Evolutionary conservation across 2,329 filamentous ascomycete genomes (phyloP), one percentile per base, ranked within the genome.

Genomic region (Helotiales sp.): DNA sequence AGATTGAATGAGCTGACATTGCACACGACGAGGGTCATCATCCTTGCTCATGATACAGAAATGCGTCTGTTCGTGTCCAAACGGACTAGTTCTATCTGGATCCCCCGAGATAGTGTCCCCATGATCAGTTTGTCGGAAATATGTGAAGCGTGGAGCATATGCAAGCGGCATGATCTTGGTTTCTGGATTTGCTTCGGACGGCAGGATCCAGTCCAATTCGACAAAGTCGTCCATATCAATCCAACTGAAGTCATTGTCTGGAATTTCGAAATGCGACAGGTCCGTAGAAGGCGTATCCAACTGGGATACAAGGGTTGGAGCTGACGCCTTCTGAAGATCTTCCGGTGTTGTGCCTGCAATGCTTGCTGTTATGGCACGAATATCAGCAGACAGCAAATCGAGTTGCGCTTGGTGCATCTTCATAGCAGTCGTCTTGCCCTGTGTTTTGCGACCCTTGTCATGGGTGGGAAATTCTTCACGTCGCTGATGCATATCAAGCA

Each of bases 141-240:
- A 99, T 0, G 96, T 98, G 75, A 99, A 92, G 1, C 96, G 88
- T n/a, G 96, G 96, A 22, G 95, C 93, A 75, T 90, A 98, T 0
- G 92, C 94, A 8, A 99, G 85, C 0, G 96, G 96, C 63, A 99
- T 80, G 54, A 99, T 99, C 78, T 96, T 94, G 0, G 95, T 98
- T 72, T 96, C 91, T 0, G 95, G 94, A 72, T 97, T 96, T 34
- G 91, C 88, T 76, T 97, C 93, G 15, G 93, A 91, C 0, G 95
- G 95, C 26, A 97, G 81, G 63, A 97, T 94, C 95, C 95, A 98
- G 77, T 97, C 96, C 24, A 99, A 82, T 78, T 99, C 96, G 32
- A 99, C 94, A 79, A 99, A 99, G 77, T 99, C 96, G 77, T 99
- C 96, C 93, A 99, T 98, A 76, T 99, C 96, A 70, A 99, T 94